These are phyloP conservation scores for Astrocystis sublimbata DNA, from an alignment of 495 filamentous ascomycete species.

Conservation along the genomic window DNA sequence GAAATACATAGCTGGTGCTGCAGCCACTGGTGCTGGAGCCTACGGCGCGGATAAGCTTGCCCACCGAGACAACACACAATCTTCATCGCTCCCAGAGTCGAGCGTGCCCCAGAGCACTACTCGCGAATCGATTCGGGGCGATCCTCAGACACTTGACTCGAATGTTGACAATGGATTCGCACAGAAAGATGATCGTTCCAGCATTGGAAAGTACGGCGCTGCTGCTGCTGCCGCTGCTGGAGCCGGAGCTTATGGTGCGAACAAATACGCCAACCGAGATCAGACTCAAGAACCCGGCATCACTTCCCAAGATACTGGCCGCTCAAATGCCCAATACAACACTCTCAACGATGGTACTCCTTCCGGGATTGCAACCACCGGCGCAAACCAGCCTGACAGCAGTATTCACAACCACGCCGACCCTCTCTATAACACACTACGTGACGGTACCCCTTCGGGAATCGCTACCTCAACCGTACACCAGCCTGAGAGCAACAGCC, in stretches of 20 bases:
- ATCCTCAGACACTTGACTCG: neutral
- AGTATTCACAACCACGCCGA: neutral
- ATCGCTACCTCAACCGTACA: slow-evolving; percentile 10
- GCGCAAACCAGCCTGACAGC: neutral
- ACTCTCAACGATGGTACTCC: neutral
- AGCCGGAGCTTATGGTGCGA: neutral
- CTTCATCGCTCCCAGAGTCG: neutral
- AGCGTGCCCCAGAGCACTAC: neutral
- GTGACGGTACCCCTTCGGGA: slow-evolving; percentile 28
- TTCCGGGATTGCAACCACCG: neutral
- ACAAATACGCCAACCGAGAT: neutral
- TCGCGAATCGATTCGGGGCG: neutral
- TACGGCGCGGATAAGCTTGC: too few species aligned
- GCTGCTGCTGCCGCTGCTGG: slow-evolving; percentile 1
- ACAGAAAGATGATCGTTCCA: slow-evolving; percentile 7
- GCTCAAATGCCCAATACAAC: too few species aligned
- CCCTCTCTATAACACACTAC: slow-evolving; percentile 24
- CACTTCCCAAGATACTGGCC: neutral
- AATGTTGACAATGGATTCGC: neutral
- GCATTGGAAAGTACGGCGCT: slow-evolving; percentile 11
- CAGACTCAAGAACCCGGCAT: neutral
- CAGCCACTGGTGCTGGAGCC: too few species aligned
- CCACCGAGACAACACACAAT: too few species aligned
- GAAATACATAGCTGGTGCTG: too few species aligned
- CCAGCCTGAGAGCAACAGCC: neutral